Base-by-base conservation (phyloP, 2,329 filamentous ascomycete species). In the Beauveria bassiana region DNA sequence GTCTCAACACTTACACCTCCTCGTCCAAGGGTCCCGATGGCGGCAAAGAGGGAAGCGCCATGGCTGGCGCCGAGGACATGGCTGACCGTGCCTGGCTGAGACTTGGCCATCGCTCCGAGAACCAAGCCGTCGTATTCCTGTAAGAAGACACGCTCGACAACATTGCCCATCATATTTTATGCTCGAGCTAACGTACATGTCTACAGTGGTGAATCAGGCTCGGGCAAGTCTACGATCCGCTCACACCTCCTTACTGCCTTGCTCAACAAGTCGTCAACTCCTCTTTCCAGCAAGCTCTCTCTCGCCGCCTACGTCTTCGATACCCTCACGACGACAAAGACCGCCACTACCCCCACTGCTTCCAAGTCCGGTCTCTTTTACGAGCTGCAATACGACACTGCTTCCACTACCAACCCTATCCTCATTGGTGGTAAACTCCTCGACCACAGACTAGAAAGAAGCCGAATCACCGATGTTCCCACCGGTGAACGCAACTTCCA, bases 401-500 rank as follows among this genome's bases (percentile, higher is more conserved):
- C 91, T 0, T 88, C 92, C 0, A 89, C 88, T 0, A 87, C 90
- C 28, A 92, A 89, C 69, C 95, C 95, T 1, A 86, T 92, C 3
- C 81, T 99, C 31, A 90, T 99, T 66, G 95, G 95, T 76, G 93
- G 91, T 68, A 98, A 99, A 76, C 81, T 99, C 18, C 81, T 99
- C 50, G 93, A 98, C 68, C 95, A 99, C 73, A 86, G 95, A 67
- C 79, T 99, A 53, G 95, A 99, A 75, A 82, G 95, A 62, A 96
- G 92, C 75, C 86, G 95, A 65, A 92, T 99, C 65, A 87, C 95
- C 31, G 86, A 91, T 46, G 93, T 98, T 0, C 95, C 95, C 0
- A 96, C 95, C 0, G 95, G 95, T 68, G 95, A 99, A 77, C 88
- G 95, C 50, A 98, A 95, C 73, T 98, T 97, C 72, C 95, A 99